These are phyloP conservation scores for Penstemon newberryi DNA, from an alignment of 257 asterid species.

Conservation along the genomic window DNA sequence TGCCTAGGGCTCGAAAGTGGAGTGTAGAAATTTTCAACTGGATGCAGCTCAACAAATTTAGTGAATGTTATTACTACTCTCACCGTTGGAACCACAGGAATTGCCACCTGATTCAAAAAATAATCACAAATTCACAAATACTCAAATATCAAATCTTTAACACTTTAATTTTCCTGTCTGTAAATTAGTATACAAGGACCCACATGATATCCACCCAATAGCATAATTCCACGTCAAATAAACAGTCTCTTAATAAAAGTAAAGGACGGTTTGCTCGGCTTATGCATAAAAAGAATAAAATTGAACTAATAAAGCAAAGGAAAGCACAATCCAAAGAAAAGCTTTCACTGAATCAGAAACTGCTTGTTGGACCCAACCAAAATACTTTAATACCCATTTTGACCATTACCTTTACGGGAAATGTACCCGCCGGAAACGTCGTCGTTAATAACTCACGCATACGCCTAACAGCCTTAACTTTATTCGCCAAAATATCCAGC, in stretches of 20 bases:
- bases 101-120: constrained; percentile 65
- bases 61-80: constrained; percentile 90
- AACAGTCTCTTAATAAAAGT: constrained; percentile 29
- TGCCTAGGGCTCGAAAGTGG: constrained; percentile 80
- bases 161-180: not conserved
- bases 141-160: not conserved
- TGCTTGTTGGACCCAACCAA: constrained; percentile 31
- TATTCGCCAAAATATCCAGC: constrained; percentile 79
- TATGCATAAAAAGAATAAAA: constrained; percentile 57
- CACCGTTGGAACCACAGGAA: constrained; percentile 97
- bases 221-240: constrained; percentile 34
- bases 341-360: constrained; percentile 39
- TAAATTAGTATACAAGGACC: constrained; percentile 11
- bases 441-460: constrained; percentile 95
- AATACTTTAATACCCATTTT: constrained; percentile 23
- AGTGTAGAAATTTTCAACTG: constrained; percentile 73
- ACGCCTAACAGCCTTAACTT: constrained; percentile 89
- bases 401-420: constrained; percentile 91
- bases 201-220: constrained; percentile 21
- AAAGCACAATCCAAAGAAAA: constrained; percentile 31
- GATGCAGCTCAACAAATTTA: constrained; percentile 73
- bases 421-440: constrained; percentile 83
- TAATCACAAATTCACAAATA: not conserved
- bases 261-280: constrained; percentile 32
- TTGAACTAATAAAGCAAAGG: constrained; percentile 37